Percentiles rank a stretch among this genome's conserved stretches.
These are phyloP conservation scores for Monosporascus cannonballus DNA, from an alignment of 2,329 filamentous ascomycete species.

Conservation along the genomic window DNA sequence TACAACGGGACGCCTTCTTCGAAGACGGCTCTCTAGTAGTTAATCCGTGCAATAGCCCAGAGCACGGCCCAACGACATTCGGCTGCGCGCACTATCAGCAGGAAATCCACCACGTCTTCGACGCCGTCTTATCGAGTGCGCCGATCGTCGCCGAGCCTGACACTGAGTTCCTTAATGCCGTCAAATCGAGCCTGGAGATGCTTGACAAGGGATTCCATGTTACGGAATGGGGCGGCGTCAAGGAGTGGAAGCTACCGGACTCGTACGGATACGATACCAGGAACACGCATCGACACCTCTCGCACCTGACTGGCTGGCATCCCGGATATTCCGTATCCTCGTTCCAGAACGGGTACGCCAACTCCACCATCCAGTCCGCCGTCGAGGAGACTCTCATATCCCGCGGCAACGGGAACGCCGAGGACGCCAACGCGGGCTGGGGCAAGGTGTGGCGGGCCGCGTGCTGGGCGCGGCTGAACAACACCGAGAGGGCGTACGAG, in stretches of 20 bases:
- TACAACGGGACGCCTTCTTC: conserved; percentile 43
- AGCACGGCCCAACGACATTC: conserved; percentile 49
- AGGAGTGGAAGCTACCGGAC: conserved; percentile 30
- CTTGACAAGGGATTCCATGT: conserved; percentile 28
- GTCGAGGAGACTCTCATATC: conserved; percentile 38
- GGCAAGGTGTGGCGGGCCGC: conserved; percentile 52
- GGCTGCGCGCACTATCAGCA: conserved; percentile 50
- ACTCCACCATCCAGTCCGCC: conserved; percentile 35
- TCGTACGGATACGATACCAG: conserved; percentile 20
- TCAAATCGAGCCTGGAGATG: conserved; percentile 32
- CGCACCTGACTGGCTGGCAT: conserved; percentile 50
- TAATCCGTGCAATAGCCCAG: conserved; percentile 53
- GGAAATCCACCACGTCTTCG: conserved; percentile 38
- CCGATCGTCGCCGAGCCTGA: conserved; percentile 18
- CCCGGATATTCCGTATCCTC: conserved; percentile 45
- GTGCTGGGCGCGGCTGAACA: conserved; percentile 49
- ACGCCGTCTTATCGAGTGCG: conserved; percentile 27
- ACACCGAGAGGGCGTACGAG: conserved; percentile 41
- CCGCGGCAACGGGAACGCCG: conserved; percentile 38
- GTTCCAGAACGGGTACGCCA: conserved; percentile 34
- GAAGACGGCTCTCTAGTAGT: conserved; percentile 47
- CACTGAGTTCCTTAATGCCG: conserved; percentile 22
- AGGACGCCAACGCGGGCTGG: conserved; percentile 50
- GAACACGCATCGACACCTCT: conserved; percentile 40
- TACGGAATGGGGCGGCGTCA: conserved; percentile 24